A percentile compares a stretch with the other conserved stretches of the same genome.
phyloP scores from a whole-genome alignment of 179 eudicot genomes.

The Spergularia azorica region DNA sequence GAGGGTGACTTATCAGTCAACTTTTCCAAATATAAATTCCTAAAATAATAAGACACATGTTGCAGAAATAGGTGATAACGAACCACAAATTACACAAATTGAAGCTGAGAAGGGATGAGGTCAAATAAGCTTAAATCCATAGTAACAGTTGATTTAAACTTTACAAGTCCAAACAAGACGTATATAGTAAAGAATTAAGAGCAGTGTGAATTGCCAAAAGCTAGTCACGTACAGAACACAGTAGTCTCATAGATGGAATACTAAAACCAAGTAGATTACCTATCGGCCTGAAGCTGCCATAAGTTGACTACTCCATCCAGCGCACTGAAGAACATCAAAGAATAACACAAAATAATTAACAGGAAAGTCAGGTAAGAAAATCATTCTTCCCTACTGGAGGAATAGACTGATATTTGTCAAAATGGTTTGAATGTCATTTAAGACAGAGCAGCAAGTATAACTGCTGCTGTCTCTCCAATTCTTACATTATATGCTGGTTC shows the following conservation, averaged over 20 bases:
- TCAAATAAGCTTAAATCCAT: neutral
- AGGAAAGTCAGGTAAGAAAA: slow-evolving; percentile 9
- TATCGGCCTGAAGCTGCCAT: slow-evolving; percentile 85
- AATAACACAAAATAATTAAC: slow-evolving; percentile 6
- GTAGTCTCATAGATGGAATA: slow-evolving; percentile 2
- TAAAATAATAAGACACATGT: neutral
- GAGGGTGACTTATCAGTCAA: too few species aligned
- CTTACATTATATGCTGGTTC: neutral
- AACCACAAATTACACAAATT: neutral
- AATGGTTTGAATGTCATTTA: neutral
- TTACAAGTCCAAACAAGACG: neutral
- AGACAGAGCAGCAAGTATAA: neutral
- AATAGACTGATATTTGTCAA: neutral
- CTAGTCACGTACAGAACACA: neutral
- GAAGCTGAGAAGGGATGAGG: neutral
- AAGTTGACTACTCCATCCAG: slow-evolving; percentile 89
- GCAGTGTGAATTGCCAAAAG: neutral
- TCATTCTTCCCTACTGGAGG: slow-evolving; percentile 1
- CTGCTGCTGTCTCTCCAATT: slow-evolving; percentile 4
- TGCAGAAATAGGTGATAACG: neutral
- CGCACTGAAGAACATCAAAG: slow-evolving; percentile 59
- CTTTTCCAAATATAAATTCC: neutral
- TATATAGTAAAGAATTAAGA: neutral
- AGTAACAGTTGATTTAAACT: neutral
- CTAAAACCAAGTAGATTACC: slow-evolving; percentile 44